These are phyloP conservation scores for Stellera chamaejasme DNA, from an alignment of 345 rosid species.

Conservation along the genomic window DNA sequence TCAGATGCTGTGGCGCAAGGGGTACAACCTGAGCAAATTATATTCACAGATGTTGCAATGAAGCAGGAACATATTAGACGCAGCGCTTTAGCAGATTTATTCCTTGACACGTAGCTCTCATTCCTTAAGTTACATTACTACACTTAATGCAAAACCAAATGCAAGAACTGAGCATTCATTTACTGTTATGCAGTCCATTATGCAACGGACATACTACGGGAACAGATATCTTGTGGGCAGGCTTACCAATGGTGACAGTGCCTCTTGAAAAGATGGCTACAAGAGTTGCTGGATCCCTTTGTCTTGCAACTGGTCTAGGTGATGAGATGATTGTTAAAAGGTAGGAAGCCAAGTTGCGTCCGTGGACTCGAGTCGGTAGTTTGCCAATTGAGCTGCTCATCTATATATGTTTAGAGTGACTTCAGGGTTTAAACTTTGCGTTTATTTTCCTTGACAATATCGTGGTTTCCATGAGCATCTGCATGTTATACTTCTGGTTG, in stretches of 20 bases:
- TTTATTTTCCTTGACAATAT: no score
- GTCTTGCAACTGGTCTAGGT: conserved; percentile 93
- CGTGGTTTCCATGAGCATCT: no score
- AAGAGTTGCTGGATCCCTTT: conserved; percentile 96
- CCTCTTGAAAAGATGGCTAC: conserved; percentile 99
- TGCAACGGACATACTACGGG: conserved; percentile 99
- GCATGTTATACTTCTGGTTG: not conserved
- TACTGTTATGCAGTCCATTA: conserved; percentile 50
- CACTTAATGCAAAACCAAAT: not conserved
- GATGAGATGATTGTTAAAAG: conserved; percentile 94
- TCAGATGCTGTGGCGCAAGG: conserved; percentile 90
- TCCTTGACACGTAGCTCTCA: conserved; percentile 73
- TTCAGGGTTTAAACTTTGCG: no score
- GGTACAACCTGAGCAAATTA: conserved; percentile 81
- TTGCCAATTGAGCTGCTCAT: not conserved
- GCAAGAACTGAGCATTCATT: not conserved
- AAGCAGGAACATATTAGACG: conserved; percentile 91
- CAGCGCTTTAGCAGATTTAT: conserved; percentile 92
- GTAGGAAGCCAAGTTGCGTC: conserved; percentile 22
- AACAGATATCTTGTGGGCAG: conserved; percentile 98
- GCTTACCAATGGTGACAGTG: conserved; percentile 92
- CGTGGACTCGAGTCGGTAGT: not conserved
- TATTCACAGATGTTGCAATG: conserved; percentile 99
- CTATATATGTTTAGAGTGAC: no score
- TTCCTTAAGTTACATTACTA: conserved; percentile 1